Base-by-base conservation (phyloP, 192 early-diverging fungal species). In the Podila verticillata region DNA sequence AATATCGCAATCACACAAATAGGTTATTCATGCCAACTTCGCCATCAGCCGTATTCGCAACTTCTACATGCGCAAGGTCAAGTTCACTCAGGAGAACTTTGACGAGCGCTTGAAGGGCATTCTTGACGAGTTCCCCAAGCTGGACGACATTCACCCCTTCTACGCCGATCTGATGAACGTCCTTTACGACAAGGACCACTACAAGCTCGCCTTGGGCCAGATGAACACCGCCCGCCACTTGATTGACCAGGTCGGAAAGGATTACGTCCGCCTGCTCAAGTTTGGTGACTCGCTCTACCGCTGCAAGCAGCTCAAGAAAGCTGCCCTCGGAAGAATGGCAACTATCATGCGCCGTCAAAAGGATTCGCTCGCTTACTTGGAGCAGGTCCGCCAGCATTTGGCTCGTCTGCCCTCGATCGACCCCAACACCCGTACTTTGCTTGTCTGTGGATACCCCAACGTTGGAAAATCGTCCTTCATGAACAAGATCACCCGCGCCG, bases 111-210 rank as follows among this genome's bases (percentile, higher is more conserved):
- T 99, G 68, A 91, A 93, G 69, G 87, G 91, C 65, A 98, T 99
- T 65, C 87, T 99, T 26, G 89, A 90, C 29, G 97, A 98, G 80
- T 99, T 99, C 75, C 98, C 98, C 6, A 97, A 99, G 79, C 89
- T 99, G 35, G 98, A 99, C 86, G 93, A 99, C 86, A 98, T 99
- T 80, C 98, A 99, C 78, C 98, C 98, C 48, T 99, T 99, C 86
- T 99, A 99, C 84, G 89, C 98, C 19, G 98, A 99, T 83, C 87
- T 99, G 73, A 99, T 99, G 97, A 99, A 99, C 88, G 98, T 99
- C 34, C 91, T 99, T 64, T 99, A 99, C 87, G 98, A 99, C 89
- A 95, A 95, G 85, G 98, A 99, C 83, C 98, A 99, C 88, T 99
- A 99, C 88, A 99, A 99, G 86, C 91, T 99, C 51, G 98, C 98